phyloP scores from a whole-genome alignment of 2,329 filamentous ascomycete species.

The Fusarium citri region DNA sequence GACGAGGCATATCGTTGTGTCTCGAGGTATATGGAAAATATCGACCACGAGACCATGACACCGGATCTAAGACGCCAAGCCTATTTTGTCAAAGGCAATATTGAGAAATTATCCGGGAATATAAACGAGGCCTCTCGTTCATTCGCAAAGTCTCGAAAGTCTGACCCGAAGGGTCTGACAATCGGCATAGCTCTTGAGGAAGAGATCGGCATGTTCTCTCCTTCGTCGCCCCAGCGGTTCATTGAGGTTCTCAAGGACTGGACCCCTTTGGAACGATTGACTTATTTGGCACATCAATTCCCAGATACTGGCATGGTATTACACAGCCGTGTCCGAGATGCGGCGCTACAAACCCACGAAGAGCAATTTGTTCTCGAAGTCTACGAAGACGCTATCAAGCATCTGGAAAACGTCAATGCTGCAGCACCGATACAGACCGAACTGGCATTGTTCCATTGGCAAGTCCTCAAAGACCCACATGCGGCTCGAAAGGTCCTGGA shows the following conservation, averaged over 20 bases:
- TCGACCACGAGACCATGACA: neutral
- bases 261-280: constrained; percentile 44
- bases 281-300: constrained; percentile 44
- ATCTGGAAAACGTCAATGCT: constrained; percentile 46
- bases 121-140: neutral
- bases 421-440: constrained; percentile 39
- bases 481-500: constrained; percentile 33
- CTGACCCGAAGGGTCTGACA: constrained; percentile 1
- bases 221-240: neutral
- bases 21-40: rapidly evolving
- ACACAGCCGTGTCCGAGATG: constrained; percentile 20
- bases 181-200: neutral
- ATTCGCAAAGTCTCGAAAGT: neutral
- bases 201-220: neutral
- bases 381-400: constrained; percentile 41
- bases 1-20: neutral
- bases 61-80: neutral
- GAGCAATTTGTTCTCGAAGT: constrained; percentile 37
- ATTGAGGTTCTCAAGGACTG: constrained; percentile 39
- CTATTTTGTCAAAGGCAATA: neutral
- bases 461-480: constrained; percentile 29
- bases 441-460: constrained; percentile 32
- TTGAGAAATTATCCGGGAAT: neutral
- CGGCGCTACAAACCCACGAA: constrained; percentile 35
- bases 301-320: neutral